Evolutionary conservation across 2,329 filamentous ascomycete species (phyloP), one percentile per base, ranked within the genome.

Genomic region (Fusarium acutatum): DNA sequence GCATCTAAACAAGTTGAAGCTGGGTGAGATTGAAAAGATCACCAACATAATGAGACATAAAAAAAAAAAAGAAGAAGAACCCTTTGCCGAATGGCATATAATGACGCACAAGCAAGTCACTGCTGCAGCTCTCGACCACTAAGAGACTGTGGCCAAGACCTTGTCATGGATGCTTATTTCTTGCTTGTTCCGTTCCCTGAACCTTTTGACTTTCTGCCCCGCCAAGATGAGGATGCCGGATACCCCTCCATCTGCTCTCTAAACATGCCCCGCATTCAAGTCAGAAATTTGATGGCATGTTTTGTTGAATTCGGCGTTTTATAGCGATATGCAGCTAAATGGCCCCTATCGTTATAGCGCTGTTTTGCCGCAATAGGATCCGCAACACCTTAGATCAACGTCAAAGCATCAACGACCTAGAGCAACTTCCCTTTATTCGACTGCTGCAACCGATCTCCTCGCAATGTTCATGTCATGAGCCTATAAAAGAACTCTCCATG

Each of bases 401-500:
- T 74, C 73, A 57, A 75, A 69, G 73, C 76, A 77, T 72, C 62
- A 52, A 69, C 72, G 69, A 74, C 73, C 73, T 64, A 68, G 50
- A 68, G 63, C 66, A 72, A 64, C 65, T 49, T 63, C 53, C 54
- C 52, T 67, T 61, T 61, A 69, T 64, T 73, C 57, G 64, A 67
- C 64, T 50, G 64, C 60, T 57, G 59, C 54, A 64, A 68, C 61
- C 56, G 37, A 56, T 32, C 13, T 56, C 64, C 52, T 57, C 69
- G 76, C 61, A 57, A 78, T 78, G 76, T 77, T 59, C 62, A 77
- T 75, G 67, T 66, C 71, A 78, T 74, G 71, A 77, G 64, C 64
- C 56, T 40, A 28, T 46, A 28, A 24, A 50, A 70, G 40, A 47
- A 69, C 64, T 53, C 24, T 77, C 67, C 57, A 77, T 77, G 74